Evolutionary conservation across 805 yeast species (phyloP).

Genomic region (Kazachstania taianensis): DNA sequence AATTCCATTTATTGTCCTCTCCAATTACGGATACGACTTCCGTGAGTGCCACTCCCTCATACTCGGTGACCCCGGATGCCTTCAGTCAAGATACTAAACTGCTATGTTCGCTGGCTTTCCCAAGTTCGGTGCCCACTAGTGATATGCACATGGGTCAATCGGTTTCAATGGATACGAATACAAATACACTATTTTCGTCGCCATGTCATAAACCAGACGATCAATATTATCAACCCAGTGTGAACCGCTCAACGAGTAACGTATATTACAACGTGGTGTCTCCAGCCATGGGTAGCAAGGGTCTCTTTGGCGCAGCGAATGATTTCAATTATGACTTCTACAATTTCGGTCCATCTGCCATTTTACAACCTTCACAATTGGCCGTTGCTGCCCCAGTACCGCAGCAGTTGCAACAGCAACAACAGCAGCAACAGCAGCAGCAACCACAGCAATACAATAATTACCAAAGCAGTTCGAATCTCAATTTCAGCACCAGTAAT

Average conservation of each 20-base stretch:
- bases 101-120: too few species aligned
- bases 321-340: constrained; percentile 16
- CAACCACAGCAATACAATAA: background rate
- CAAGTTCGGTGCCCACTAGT: too few species aligned
- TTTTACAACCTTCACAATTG: background rate
- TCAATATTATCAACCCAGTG: background rate
- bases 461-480: background rate
- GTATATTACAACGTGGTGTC: constrained; percentile 3
- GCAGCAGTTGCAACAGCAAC: background rate
- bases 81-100: too few species aligned
- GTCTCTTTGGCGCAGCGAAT: constrained; percentile 3
- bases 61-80: too few species aligned
- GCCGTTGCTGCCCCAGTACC: background rate
- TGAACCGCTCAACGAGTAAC: background rate
- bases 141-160: too few species aligned
- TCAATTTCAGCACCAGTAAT: background rate
- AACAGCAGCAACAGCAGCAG: constrained; percentile 3
- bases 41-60: too few species aligned
- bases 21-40: too few species aligned
- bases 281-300: constrained; percentile 1
- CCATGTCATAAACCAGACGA: background rate
- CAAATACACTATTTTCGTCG: background rate
- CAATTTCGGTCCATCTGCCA: constrained; percentile 9
- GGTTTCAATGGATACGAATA: too few species aligned
- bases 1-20: background rate